Percentiles rank a stretch among this genome's conserved stretches.
Evolutionary conservation across 163 green algal species (phyloP).

Genomic region (Prototheca wickerhamii): DNA sequence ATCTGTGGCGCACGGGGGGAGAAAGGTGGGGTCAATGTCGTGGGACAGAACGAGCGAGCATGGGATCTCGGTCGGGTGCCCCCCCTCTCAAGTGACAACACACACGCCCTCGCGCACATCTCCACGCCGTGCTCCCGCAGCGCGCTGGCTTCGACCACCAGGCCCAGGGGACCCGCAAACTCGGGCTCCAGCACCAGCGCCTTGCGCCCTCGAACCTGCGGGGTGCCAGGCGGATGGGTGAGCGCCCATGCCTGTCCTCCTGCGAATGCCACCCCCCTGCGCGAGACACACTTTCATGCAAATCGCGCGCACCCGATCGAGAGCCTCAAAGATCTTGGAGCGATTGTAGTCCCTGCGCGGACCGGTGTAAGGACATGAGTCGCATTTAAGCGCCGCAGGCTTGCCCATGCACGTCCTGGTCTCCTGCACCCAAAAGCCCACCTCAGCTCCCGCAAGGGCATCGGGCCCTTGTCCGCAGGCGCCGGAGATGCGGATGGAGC

Average conservation of each 20-base stretch:
- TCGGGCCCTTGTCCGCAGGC: conserved; percentile 7
- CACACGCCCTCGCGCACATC: conserved; percentile 42
- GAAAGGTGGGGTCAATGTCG: neutral
- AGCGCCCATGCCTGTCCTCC: no score
- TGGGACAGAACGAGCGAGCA: no score
- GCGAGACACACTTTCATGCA: no score
- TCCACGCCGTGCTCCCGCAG: conserved; percentile 71
- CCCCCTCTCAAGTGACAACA: neutral
- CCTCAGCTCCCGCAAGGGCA: conserved; percentile 16
- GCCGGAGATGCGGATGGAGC: no score
- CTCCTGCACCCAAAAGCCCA: no score
- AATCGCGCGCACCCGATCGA: conserved; percentile 7
- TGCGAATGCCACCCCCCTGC: no score
- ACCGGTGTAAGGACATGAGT: neutral
- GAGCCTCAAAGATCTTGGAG: neutral
- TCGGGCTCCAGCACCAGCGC: conserved; percentile 61
- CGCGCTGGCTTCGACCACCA: conserved; percentile 50
- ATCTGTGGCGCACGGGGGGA: conserved; percentile 6
- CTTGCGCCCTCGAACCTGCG: conserved; percentile 65
- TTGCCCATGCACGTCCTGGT: neutral
- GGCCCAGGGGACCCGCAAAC: conserved; percentile 48
- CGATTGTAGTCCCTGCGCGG: conserved; percentile 1
- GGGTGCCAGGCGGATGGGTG: no score
- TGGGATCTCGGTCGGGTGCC: neutral
- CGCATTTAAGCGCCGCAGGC: neutral